These are phyloP conservation scores for Penstemon eatonii DNA, from an alignment of 257 asterid genomes.

Conservation along the genomic window DNA sequence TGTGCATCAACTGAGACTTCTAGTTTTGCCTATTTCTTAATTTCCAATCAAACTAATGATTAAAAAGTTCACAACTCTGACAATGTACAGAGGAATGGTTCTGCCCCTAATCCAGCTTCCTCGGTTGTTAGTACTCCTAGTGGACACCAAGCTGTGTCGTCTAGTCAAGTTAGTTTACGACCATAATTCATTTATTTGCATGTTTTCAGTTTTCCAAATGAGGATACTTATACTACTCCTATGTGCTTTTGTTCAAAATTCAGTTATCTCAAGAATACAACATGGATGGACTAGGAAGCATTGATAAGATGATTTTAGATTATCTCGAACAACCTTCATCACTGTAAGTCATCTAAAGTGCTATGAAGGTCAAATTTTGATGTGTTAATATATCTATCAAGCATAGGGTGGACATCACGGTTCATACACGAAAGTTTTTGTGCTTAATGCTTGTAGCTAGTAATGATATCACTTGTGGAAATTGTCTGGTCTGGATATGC, in stretches of 20 bases:
- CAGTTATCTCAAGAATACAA: slow-evolving; percentile 63
- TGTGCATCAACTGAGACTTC: slow-evolving; percentile 15
- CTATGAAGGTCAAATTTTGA: not conserved
- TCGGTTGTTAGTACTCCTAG: slow-evolving; percentile 1
- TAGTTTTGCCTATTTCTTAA: not conserved
- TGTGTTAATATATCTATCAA: too few relatives aligned
- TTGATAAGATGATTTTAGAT: slow-evolving; percentile 66
- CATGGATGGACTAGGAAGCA: slow-evolving; percentile 66
- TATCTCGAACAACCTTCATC: slow-evolving; percentile 63
- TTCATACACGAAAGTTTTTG: too few relatives aligned
- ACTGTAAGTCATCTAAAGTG: slow-evolving; percentile 47
- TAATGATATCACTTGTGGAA: too few relatives aligned
- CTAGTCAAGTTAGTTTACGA: slow-evolving; percentile 54
- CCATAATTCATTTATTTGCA: not conserved
- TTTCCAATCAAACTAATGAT: slow-evolving; percentile 3
- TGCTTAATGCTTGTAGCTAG: too few relatives aligned
- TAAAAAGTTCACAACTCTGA: slow-evolving; percentile 20
- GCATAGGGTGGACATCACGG: too few relatives aligned
- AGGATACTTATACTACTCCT: slow-evolving; percentile 13
- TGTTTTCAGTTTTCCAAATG: slow-evolving; percentile 10
- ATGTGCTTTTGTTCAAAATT: slow-evolving; percentile 13
- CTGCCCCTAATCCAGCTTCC: slow-evolving; percentile 34
- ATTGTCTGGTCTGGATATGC: not conserved
- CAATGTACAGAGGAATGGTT: slow-evolving; percentile 39
- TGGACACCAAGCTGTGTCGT: slow-evolving; percentile 38